Base-by-base conservation (phyloP, 2,329 filamentous ascomycete species). In the Sporothrix schenckii region DNA sequence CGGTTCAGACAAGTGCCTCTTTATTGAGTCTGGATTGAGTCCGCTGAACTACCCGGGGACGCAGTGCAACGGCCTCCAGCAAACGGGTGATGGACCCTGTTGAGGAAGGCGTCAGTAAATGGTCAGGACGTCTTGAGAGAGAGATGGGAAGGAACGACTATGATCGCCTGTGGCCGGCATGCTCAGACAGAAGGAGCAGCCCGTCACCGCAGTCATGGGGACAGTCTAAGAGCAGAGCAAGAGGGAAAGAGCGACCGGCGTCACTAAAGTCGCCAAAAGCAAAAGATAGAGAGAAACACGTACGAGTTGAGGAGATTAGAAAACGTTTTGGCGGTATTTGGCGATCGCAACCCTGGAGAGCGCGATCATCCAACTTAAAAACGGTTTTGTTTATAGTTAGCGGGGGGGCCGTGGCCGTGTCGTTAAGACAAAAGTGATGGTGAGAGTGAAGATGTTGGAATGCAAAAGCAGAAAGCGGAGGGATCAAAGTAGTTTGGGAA, bases 291-390 rank as follows among this genome's bases (percentile, higher is more conserved):
- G 52, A 21, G 24, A 13, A 21, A 4, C 21, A 80, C 93, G 81
- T 88, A 97, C 94, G 93, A 97, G 88, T 95, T 95, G 77, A 97
- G 91, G 78, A 96, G 91, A 85, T 97, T 97, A 87, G 93, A 94
- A 91, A 97, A 97, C 94, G 93, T 97, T 85, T 92, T 97, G 92
- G 87, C 91, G 90, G 82, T 81, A 81, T 78, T 79, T 74, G 75
- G 81, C 83, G 89, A 91, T 83, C 88, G 89, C 85, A 78, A 81
- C 83, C 81, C 69, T 21, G 67, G 21, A 52, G 72, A 73, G 70
- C 58, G 73, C 74, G 71, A 74, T 74, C 74, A 69, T 58, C 65
- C 61, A 68, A 70, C 49, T 65, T 65, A 70, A 54, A 65, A 67
- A 44, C 60, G 52, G 52, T 44, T 69, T 39, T 41, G 44, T 66